phyloP scores from a whole-genome alignment of 2,329 filamentous ascomycete genomes.

The Curvularia spicifera region DNA sequence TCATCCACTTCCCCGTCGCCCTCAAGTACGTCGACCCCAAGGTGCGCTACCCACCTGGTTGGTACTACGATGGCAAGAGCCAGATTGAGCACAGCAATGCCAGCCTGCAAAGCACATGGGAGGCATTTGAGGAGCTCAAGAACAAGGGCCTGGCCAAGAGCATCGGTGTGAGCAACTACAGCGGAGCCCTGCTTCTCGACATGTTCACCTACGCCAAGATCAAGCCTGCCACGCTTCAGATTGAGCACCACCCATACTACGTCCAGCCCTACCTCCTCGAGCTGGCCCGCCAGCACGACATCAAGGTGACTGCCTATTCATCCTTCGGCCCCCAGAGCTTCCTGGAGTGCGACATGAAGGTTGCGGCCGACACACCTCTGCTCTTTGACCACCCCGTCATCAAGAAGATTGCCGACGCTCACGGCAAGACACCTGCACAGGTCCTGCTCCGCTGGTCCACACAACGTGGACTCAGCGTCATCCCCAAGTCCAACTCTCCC shows the following conservation, averaged over 20 bases:
- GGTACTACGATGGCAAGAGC: constrained; percentile 44
- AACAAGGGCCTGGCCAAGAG: constrained; percentile 45
- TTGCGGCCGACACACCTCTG: constrained; percentile 40
- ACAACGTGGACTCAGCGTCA: constrained; percentile 61
- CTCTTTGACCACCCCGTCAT: constrained; percentile 60
- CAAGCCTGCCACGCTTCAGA: constrained; percentile 47
- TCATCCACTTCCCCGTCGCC: constrained; percentile 88
- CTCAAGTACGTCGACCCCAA: constrained; percentile 63
- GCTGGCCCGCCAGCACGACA: constrained; percentile 42
- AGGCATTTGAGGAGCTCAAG: constrained; percentile 51
- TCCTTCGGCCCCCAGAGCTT: constrained; percentile 56
- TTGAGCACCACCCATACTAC: constrained; percentile 50
- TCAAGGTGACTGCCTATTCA: constrained; percentile 48
- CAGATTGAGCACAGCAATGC: constrained; percentile 49
- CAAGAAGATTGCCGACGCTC: constrained; percentile 69
- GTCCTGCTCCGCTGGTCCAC: constrained; percentile 87
- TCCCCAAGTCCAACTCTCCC: constrained; percentile 46
- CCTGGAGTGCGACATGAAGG: constrained; percentile 45
- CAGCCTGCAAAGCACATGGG: constrained; percentile 47
- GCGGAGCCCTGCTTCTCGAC: constrained; percentile 55
- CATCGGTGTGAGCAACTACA: constrained; percentile 49
- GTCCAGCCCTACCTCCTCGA: constrained; percentile 44
- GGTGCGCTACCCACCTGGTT: constrained; percentile 47
- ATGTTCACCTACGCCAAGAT: constrained; percentile 60
- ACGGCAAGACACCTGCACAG: constrained; percentile 75